These are phyloP conservation scores for Scheffersomyces cryptocercus DNA, from an alignment of 1,139 yeast species.

Conservation along the genomic window DNA sequence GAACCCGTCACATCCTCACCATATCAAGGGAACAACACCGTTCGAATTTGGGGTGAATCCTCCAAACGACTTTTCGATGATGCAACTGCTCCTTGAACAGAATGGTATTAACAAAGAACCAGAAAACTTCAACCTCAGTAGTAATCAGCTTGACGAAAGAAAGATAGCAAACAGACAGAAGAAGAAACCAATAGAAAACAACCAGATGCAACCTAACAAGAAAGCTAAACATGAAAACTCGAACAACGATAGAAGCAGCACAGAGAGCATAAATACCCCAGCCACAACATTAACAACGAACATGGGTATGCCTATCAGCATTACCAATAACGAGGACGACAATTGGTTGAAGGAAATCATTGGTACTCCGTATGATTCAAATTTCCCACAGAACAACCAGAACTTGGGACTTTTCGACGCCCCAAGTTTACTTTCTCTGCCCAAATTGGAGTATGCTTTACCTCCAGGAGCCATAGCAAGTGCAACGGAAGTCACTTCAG, in stretches of 20 bases:
- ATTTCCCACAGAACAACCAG: slow-evolving; percentile 50
- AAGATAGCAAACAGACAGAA: slow-evolving; percentile 6
- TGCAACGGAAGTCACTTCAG: neutral
- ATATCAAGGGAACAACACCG: slow-evolving; percentile 39
- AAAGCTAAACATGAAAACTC: slow-evolving; percentile 3
- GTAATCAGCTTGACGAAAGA: slow-evolving; percentile 2
- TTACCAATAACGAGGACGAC: slow-evolving; percentile 24
- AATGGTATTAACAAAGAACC: slow-evolving; percentile 1
- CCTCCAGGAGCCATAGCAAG: neutral
- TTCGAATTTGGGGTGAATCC: slow-evolving; percentile 34
- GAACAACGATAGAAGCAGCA: slow-evolving; percentile 2
- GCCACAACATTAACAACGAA: slow-evolving; percentile 6
- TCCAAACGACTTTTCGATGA: slow-evolving; percentile 23
- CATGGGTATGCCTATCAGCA: slow-evolving; percentile 13
- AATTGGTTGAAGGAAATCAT: slow-evolving; percentile 73
- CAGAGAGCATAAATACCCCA: slow-evolving; percentile 6
- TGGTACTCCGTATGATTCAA: slow-evolving; percentile 59
- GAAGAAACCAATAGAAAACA: slow-evolving; percentile 1
- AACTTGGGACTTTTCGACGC: slow-evolving; percentile 54
- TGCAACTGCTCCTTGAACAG: slow-evolving; percentile 21
- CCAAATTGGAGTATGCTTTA: slow-evolving; percentile 5
- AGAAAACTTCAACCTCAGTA: slow-evolving; percentile 5
- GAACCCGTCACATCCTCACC: slow-evolving; percentile 39
- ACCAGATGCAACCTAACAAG: slow-evolving; percentile 1
- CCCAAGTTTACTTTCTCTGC: slow-evolving; percentile 13